Evolutionary conservation across 2,329 filamentous ascomycete species (phyloP).

Genomic region (Arthrobotrys sinensis): DNA sequence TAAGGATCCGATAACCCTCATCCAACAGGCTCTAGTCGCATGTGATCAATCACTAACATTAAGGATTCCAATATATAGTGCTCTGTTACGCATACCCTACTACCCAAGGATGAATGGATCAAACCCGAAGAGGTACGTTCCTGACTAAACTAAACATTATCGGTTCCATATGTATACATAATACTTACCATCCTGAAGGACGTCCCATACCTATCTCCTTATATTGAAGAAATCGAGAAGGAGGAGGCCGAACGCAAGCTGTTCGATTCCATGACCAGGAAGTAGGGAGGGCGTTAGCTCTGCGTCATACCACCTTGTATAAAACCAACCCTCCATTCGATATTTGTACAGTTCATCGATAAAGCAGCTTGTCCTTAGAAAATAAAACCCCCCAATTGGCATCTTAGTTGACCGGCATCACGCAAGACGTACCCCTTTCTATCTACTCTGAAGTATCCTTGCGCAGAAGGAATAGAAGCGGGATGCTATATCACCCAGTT

Average conservation of each 20-base stretch:
- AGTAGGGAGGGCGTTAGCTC: slow-evolving; percentile 19
- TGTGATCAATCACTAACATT: slow-evolving; percentile 9
- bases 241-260: slow-evolving; percentile 79
- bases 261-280: slow-evolving; percentile 74
- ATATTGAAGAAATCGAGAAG: slow-evolving; percentile 79
- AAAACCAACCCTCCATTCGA: slow-evolving; percentile 32
- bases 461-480: neutral
- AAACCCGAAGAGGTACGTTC: slow-evolving; percentile 76
- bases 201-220: slow-evolving; percentile 76
- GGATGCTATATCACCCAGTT: neutral
- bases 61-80: slow-evolving; percentile 69
- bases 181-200: slow-evolving; percentile 71
- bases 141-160: slow-evolving; percentile 10
- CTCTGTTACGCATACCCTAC: slow-evolving; percentile 77
- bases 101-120: slow-evolving; percentile 77
- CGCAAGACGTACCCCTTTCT: neutral
- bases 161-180: neutral
- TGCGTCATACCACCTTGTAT: slow-evolving; percentile 17
- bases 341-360: slow-evolving; percentile 38
- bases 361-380: slow-evolving; percentile 12
- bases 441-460: neutral
- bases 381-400: neutral
- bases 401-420: neutral
- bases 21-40: neutral
- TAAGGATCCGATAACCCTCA: slow-evolving; percentile 67